Evolutionary conservation across 2,329 filamentous ascomycete genomes (phyloP).

Genomic region (Colletotrichum gigasporum): DNA sequence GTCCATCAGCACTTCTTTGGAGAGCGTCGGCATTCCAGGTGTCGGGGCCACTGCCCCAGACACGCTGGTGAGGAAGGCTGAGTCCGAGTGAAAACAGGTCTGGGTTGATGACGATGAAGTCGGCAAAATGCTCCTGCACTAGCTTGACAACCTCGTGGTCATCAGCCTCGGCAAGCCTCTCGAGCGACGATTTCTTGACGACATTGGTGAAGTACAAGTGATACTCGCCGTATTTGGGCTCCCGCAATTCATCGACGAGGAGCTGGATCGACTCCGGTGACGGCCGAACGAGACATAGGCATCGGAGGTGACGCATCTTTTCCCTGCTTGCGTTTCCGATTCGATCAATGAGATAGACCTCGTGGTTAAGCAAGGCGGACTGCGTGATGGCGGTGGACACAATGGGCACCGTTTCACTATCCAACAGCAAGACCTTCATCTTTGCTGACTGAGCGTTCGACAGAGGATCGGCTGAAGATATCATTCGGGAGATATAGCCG

Average conservation of each 20-base stretch:
- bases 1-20: conserved; percentile 85
- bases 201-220: conserved; percentile 98
- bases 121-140: conserved; percentile 96
- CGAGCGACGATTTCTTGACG: conserved; percentile 93
- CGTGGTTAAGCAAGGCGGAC: conserved; percentile 92
- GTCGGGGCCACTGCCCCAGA: conserved; percentile 86
- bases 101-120: conserved; percentile 94
- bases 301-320: conserved; percentile 97
- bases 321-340: conserved; percentile 90
- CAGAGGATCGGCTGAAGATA: conserved; percentile 80
- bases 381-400: conserved; percentile 96
- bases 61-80: conserved; percentile 74
- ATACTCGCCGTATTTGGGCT: conserved; percentile 98
- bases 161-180: conserved; percentile 93
- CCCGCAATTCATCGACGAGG: conserved; percentile 92
- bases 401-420: conserved; percentile 92
- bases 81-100: conserved; percentile 88
- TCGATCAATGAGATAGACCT: conserved; percentile 97
- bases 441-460: conserved; percentile 78
- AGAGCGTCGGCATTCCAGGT: conserved; percentile 91
- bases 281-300: conserved; percentile 91
- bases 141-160: conserved; percentile 96
- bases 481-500: conserved; percentile 96
- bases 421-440: conserved; percentile 97
- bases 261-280: conserved; percentile 92